Evolutionary conservation across 148 eudicot genomes (phyloP), one percentile per base, ranked within the genome.

Genomic region (Rhododendron molle): DNA sequence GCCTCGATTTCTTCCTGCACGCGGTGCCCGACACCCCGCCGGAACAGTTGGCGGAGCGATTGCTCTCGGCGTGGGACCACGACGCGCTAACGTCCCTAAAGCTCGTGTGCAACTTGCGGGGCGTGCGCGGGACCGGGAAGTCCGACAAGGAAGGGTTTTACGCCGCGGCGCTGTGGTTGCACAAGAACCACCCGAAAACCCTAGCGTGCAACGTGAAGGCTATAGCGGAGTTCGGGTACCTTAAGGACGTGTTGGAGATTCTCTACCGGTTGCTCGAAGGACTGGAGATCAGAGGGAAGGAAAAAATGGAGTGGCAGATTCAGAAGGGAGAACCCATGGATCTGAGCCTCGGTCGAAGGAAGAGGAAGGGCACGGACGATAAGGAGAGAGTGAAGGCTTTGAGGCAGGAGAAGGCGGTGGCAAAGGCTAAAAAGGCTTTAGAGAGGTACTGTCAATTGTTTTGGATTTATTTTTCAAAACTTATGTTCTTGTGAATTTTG

Each of bases 181-280:
- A 86, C 62, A 54, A 83, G 12, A 12, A 82, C 81, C 88, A 86
- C 52, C 88, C 88, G 11, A 86, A 82, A 86, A 82, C 88, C 80
- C 88, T 82, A 82, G 85, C 88, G 0, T 82, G 46, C 44, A 81
- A 18, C 40, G 21, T 9, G 18, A n/a, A 0, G 2, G 71, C 71
- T 23, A n/a, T 74, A 2, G 82, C 88, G 8, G n/a, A 56, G 7
- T 86, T 86, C 12, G 88, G 88, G 30, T 86, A 82, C 36, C 58
- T 86, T 23, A 86, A 86, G 72, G 88, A 86, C 82, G 15, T 76
- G 23, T 43, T 67, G 2, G 88, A 86, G 85, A 58, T 86, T 34
- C 85, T 86, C 0, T 83, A 36, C 50, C 82, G 78, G 14, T 21
- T 86, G 8, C 88, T 86, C 15, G 76, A 86, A 3, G 88, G 88